Base-by-base conservation (phyloP, 805 yeast genomes). In the Diddensiella transvaalensis region DNA sequence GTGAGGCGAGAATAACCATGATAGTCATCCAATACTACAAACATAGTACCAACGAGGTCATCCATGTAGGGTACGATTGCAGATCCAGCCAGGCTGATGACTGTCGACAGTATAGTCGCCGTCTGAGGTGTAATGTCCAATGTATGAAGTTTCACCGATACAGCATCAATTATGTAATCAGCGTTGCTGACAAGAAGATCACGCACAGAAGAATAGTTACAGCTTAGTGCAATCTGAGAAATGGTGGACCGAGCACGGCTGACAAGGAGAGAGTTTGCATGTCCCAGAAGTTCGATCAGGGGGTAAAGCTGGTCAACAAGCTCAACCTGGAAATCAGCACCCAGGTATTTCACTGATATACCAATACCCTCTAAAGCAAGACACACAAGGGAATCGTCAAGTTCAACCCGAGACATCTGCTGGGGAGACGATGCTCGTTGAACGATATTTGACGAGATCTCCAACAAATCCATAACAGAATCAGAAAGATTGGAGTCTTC, bases 1-100 rank as follows among this genome's bases (percentile, higher is more conserved):
- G 87, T 82, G 15, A 93, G 68, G 13, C 73, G 70, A 1, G 81
- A 69, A 63, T 91, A 91, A 0, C 91, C 95, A 66, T 90, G 96
- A 60, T 84, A 91, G 46, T 81, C 72, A 66, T 91, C 98, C 43
- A 91, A 71, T 30, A 90, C 68, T 17, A 82, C 78, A 63, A 91
- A 88, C 53, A 88, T 75, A 2, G 89, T 79, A 42, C 80, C 77
- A 17, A 91, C 69, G 0, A 91, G 73, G 63, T 91, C 98, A 44
- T 73, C 78, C 45, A 91, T 72, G 50, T 80, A 87, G 26, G 75
- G 72, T 11, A 88, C 68, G 21, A 88, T 69, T 24, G 76, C 70
- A 6, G 76, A 69, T 0, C 96, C 96, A 0, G 90, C 82, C 22
- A 89, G 71, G 54, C 75, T 78, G 23, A 87, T 73, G 40, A 91